These are phyloP conservation scores for Thoreauomyces humboldtii DNA, from an alignment of 192 early-diverging fungal genomes.

Conservation along the genomic window DNA sequence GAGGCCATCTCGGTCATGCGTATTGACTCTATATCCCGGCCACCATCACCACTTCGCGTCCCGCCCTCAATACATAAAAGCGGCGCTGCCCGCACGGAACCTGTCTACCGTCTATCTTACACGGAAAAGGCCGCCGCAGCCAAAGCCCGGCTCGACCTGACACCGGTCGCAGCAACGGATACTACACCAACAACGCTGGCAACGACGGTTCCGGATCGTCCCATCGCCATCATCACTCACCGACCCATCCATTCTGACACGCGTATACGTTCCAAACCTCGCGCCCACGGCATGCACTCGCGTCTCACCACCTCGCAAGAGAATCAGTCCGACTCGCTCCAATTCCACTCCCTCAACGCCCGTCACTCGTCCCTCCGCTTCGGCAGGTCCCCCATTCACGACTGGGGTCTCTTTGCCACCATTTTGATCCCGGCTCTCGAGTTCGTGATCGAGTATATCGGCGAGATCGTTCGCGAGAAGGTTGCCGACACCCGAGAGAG, in stretches of 20 bases:
- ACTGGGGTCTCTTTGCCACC: constrained; percentile 96
- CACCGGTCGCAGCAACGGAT: constrained; percentile 28
- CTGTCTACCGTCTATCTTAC: constrained; percentile 67
- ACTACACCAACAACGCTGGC: constrained; percentile 47
- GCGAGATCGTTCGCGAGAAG: constrained; percentile 90
- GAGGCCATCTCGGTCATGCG: too few relatives aligned
- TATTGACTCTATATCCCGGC: too few relatives aligned
- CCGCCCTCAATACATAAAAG: constrained; percentile 43
- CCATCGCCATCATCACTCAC: constrained; percentile 29
- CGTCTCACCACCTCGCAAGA: constrained; percentile 27
- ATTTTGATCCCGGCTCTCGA: constrained; percentile 91
- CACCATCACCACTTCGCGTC: too few relatives aligned
- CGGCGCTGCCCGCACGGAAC: constrained; percentile 82
- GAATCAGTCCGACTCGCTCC: constrained; percentile 62
- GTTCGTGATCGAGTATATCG: constrained; percentile 98
- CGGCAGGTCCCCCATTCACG: constrained; percentile 92
- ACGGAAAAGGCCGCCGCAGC: constrained; percentile 54
- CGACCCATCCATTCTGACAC: not conserved
- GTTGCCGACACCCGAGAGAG: constrained; percentile 95
- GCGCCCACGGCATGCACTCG: constrained; percentile 12
- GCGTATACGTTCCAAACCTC: not conserved
- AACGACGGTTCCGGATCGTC: constrained; percentile 27
- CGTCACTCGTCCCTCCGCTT: constrained; percentile 73
- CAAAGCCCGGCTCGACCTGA: constrained; percentile 54
- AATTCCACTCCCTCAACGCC: constrained; percentile 90